Evolutionary conservation across 202 grass and related monocot genomes (phyloP).

Genomic region (Setaria viridis): DNA sequence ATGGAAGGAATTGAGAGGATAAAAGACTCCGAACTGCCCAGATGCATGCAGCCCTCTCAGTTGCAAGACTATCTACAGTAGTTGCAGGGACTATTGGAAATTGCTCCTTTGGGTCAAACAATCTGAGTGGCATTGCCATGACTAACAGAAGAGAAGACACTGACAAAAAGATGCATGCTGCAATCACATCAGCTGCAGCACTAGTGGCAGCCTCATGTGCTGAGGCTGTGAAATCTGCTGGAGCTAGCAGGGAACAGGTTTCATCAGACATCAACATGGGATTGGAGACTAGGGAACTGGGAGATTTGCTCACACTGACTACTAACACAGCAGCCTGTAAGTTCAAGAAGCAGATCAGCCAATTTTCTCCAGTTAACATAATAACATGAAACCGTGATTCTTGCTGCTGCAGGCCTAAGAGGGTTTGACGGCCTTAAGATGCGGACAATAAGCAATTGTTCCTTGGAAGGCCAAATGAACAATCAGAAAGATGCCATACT

Average conservation of each 20-base stretch:
- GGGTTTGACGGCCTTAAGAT: constrained; percentile 60
- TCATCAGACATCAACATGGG: constrained; percentile 61
- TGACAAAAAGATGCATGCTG: constrained; percentile 53
- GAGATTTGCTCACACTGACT: constrained; percentile 61
- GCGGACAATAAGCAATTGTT: constrained; percentile 47
- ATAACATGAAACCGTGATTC: neutral
- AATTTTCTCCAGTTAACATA: constrained; percentile 16
- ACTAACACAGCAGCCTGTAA: constrained; percentile 71
- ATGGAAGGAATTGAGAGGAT: constrained; percentile 54
- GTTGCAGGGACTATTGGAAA: constrained; percentile 61
- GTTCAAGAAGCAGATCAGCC: constrained; percentile 31
- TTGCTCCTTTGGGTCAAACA: constrained; percentile 37
- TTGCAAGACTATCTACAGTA: constrained; percentile 62
- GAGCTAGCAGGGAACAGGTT: constrained; percentile 55
- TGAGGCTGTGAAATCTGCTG: constrained; percentile 63
- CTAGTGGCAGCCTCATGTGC: constrained; percentile 60
- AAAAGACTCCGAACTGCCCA: constrained; percentile 51
- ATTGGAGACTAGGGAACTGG: constrained; percentile 36
- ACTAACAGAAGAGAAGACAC: constrained; percentile 20
- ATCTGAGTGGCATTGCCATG: constrained; percentile 31
- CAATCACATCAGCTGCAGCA: constrained; percentile 55
- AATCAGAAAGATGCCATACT: constrained; percentile 48
- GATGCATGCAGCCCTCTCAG: constrained; percentile 68
- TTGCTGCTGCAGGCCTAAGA: constrained; percentile 56
- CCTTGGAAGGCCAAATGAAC: constrained; percentile 48